phyloP scores from a whole-genome alignment of 768 basidiomycete species.

The Stropharia rugosoannulata region DNA sequence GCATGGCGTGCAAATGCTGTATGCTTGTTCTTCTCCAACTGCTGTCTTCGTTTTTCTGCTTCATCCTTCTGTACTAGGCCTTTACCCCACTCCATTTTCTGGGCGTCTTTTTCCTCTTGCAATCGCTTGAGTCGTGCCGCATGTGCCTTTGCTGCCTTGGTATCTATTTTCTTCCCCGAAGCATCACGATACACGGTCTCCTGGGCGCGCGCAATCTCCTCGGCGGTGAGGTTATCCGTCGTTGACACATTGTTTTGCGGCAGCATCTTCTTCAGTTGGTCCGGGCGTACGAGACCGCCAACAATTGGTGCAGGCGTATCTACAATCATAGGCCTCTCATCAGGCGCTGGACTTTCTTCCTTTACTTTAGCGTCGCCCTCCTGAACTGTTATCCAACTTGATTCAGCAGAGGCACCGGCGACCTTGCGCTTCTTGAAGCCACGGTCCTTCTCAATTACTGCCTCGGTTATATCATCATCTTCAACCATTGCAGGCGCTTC shows the following conservation, averaged over 20 bases:
- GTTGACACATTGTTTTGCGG: constrained; percentile 38
- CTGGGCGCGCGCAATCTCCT: constrained; percentile 63
- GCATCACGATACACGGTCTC: constrained; percentile 96
- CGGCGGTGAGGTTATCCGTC: constrained; percentile 40
- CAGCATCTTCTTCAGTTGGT: constrained; percentile 67
- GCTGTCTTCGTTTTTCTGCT: constrained; percentile 58
- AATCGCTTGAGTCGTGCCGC: constrained; percentile 80
- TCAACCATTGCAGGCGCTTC: constrained; percentile 41
- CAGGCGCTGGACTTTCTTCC: constrained; percentile 55
- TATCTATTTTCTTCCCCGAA: constrained; percentile 85
- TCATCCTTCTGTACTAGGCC: constrained; percentile 89
- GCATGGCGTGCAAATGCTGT: constrained; percentile 74
- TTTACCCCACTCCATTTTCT: constrained; percentile 98
- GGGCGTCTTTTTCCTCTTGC: constrained; percentile 80
- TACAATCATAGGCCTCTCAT: constrained; percentile 70
- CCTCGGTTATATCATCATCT: constrained; percentile 62
- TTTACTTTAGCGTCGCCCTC: constrained; percentile 39
- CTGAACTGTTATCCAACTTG: constrained; percentile 70
- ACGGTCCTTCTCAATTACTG: constrained; percentile 71
- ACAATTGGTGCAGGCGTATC: constrained; percentile 42
- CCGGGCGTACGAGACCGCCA: constrained; percentile 79
- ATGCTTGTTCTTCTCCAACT: constrained; percentile 66
- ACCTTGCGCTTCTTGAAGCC: constrained; percentile 74
- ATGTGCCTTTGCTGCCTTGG: constrained; percentile 81
- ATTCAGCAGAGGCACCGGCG: constrained; percentile 34